Percentiles rank a stretch among this genome's conserved stretches.
Evolutionary conservation across 2,329 filamentous ascomycete species (phyloP).

Genomic region (Penicillium digitatum): DNA sequence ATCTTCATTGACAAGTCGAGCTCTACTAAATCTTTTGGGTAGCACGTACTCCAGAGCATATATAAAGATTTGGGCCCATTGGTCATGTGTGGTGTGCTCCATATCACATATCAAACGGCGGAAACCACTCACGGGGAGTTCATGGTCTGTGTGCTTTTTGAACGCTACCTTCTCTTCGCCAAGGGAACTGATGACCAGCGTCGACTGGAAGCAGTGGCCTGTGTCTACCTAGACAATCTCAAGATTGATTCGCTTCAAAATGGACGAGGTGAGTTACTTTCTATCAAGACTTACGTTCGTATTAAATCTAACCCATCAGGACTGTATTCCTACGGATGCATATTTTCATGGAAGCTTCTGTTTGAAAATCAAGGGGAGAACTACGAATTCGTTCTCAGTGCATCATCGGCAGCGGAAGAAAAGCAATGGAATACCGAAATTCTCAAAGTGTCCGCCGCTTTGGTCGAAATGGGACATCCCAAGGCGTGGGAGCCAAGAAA

Average conservation of each 20-base stretch:
- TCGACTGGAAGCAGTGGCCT: conserved; percentile 69
- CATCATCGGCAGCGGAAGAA: conserved; percentile 77
- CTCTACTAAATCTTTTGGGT: conserved; percentile 11
- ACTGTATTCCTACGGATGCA: conserved; percentile 78
- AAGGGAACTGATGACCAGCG: conserved; percentile 60
- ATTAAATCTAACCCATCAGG: conserved; percentile 49
- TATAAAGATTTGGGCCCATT: conserved; percentile 78
- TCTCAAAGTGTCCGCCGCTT: conserved; percentile 48
- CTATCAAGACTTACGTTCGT: conserved; percentile 2
- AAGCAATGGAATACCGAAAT: conserved; percentile 73
- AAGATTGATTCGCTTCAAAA: conserved; percentile 36
- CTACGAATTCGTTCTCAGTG: conserved; percentile 82
- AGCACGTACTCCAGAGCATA: conserved; percentile 46
- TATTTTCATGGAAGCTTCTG: conserved; percentile 86
- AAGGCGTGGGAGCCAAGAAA: conserved; percentile 26
- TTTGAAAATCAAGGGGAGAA: conserved; percentile 74
- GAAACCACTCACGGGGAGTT: conserved; percentile 70
- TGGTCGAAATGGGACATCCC: conserved; percentile 51
- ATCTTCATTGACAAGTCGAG: background rate
- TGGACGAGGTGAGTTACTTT: conserved; percentile 33
- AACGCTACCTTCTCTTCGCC: conserved; percentile 72
- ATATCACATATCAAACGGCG: conserved; percentile 74
- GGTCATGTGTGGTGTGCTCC: conserved; percentile 73
- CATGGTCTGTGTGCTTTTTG: conserved; percentile 81
- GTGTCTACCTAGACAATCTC: conserved; percentile 57